Percentiles rank a stretch among this genome's conserved stretches.
phyloP scores from a whole-genome alignment of 1,139 yeast genomes.

The Suhomyces yuchorum region DNA sequence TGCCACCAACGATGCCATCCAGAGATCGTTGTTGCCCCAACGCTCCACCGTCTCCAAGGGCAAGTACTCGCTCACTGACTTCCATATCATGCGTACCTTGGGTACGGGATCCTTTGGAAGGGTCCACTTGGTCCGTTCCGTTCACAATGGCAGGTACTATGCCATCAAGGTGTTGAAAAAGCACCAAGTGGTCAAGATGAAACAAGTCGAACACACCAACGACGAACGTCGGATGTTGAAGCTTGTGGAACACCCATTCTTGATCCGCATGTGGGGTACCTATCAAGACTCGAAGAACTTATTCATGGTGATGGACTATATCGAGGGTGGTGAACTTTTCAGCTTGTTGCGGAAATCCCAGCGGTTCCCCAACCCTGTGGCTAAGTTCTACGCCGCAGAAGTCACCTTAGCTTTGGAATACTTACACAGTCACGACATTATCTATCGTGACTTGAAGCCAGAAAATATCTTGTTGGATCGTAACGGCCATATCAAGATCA shows the following conservation, averaged over 20 bases:
- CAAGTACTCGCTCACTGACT: constrained; percentile 56
- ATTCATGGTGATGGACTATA: constrained; percentile 65
- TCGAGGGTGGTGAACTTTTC: constrained; percentile 64
- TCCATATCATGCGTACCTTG: constrained; percentile 54
- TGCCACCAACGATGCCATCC: constrained; percentile 22
- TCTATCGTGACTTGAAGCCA: constrained; percentile 62
- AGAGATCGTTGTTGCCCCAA: constrained; percentile 27
- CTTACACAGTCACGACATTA: constrained; percentile 57
- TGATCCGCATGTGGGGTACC: constrained; percentile 68
- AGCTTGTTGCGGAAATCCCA: constrained; percentile 59
- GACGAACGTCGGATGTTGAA: constrained; percentile 61
- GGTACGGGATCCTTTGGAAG: constrained; percentile 69
- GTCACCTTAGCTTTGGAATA: constrained; percentile 60
- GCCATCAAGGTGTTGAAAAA: constrained; percentile 62
- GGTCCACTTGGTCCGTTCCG: constrained; percentile 59
- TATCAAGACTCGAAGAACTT: constrained; percentile 58
- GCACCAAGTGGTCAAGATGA: constrained; percentile 60
- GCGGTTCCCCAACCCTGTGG: constrained; percentile 62
- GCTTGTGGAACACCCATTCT: constrained; percentile 59
- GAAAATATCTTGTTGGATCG: constrained; percentile 60
- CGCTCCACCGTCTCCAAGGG: constrained; percentile 48
- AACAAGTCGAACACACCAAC: constrained; percentile 65
- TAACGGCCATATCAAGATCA: constrained; percentile 60
- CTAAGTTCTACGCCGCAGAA: constrained; percentile 65
- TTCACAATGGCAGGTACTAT: constrained; percentile 60